Percentiles rank a stretch among this genome's conserved stretches.
phyloP scores from a whole-genome alignment of 2,329 filamentous ascomycete genomes.

The Fusarium sp. region DNA sequence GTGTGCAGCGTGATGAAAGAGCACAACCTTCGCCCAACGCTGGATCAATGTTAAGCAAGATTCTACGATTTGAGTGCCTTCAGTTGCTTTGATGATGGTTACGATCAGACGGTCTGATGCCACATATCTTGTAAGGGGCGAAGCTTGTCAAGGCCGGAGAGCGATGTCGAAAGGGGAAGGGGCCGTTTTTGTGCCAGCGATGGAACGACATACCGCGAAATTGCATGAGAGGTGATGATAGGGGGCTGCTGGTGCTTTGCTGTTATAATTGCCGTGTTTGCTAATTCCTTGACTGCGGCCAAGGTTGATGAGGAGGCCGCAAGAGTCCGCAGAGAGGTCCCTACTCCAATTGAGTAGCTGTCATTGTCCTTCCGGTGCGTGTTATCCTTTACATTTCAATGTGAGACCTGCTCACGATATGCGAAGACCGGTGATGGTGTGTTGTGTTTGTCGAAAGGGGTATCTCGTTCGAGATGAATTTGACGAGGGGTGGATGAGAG shows the following conservation, averaged over 20 bases:
- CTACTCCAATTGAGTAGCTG: rapidly evolving
- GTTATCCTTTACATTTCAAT: too few species aligned
- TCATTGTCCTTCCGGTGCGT: rapidly evolving
- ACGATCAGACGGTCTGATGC: rapidly evolving
- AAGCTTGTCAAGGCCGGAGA: too few species aligned
- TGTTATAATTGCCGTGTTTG: rapidly evolving
- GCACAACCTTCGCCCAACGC: too few species aligned
- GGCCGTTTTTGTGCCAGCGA: not conserved
- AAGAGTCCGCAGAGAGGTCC: rapidly evolving
- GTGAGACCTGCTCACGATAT: too few species aligned
- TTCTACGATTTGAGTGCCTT: rapidly evolving
- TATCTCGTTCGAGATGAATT: not conserved
- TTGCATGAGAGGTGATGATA: rapidly evolving
- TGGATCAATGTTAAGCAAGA: rapidly evolving
- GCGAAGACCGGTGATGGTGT: not conserved
- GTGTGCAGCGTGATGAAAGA: not conserved
- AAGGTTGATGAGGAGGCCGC: not conserved
- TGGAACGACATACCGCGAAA: rapidly evolving
- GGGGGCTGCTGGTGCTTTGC: rapidly evolving
- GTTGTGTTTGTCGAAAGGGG: not conserved
- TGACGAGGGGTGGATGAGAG: rapidly evolving
- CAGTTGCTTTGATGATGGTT: rapidly evolving
- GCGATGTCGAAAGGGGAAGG: not conserved
- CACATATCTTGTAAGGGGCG: too few species aligned
- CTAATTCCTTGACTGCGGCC: rapidly evolving